Conservation (phyloP, 805 yeast genomes). For the Candida cerambycidarum region DNA sequence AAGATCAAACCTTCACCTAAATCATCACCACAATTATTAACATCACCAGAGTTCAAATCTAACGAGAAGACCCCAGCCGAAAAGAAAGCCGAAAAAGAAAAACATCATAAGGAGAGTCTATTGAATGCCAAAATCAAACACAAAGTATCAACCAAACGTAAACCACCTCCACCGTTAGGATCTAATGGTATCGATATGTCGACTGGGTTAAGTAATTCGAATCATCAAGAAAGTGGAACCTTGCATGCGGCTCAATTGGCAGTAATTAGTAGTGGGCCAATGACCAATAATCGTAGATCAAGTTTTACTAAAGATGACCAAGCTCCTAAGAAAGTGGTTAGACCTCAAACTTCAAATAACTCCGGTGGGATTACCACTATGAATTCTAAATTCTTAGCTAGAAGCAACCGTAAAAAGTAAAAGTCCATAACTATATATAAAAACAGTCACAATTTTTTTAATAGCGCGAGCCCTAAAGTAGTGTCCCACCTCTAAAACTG, state of each 20-base stretch:
- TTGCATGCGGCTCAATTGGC: constrained; percentile 48
- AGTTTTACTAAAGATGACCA: constrained; percentile 36
- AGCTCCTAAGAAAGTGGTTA: constrained; percentile 1
- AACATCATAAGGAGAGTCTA: constrained; percentile 13
- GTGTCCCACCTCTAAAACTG: neutral
- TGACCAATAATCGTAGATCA: constrained; percentile 28
- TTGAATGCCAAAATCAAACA: constrained; percentile 18
- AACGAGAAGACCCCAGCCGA: constrained; percentile 4
- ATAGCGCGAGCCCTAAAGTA: constrained; percentile 2
- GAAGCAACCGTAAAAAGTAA: constrained; percentile 49
- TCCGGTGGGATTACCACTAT: constrained; percentile 44
- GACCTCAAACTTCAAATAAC: neutral
- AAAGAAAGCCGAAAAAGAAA: constrained; percentile 4
- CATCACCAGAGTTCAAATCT: constrained; percentile 21
- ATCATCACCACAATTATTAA: constrained; percentile 22
- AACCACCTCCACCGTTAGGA: constrained; percentile 30
- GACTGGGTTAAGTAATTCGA: constrained; percentile 25
- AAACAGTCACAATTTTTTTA: constrained; percentile 4
- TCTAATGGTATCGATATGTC: constrained; percentile 26
- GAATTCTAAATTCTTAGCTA: constrained; percentile 62
- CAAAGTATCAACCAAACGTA: constrained; percentile 25
- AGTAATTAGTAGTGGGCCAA: constrained; percentile 30
- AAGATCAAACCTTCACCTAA: neutral
- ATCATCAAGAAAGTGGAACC: constrained; percentile 24
- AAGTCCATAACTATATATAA: neutral